Base-by-base conservation (phyloP, 2,329 filamentous ascomycete species). In the Diplodia seriata region DNA sequence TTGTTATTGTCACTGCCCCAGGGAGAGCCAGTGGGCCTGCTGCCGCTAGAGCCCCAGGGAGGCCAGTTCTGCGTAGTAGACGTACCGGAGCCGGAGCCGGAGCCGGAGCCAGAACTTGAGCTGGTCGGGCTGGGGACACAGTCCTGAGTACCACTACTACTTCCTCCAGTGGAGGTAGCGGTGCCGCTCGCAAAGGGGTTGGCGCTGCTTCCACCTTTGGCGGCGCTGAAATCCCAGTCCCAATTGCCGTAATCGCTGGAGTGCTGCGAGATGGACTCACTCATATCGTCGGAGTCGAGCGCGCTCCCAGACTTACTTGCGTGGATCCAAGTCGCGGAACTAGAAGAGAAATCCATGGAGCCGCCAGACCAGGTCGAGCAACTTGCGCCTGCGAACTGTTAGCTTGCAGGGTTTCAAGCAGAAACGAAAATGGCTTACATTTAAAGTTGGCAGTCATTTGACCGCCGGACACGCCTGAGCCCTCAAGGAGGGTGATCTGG, bases 401-500 rank as follows among this genome's bases (percentile, higher is more conserved):
- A 61, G 15, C 12, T 6, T 29, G 4, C 18, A 15, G 26, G 3
- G 3, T 2, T 12, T 29, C 4, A 1, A 31, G 9, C 9, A 20
- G n/a, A 40, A 47, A 49, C 51, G 26, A 55, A n/a, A 15, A 31
- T 4, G 6, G 71, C 78, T 69, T 77, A 81, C 86, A 88, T 71
- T 77, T 81, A 26, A 89, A 78, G 72, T 88, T 88, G 18, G 85
- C 86, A 26, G 80, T 81, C 83, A 88, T 86, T 20, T 80, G 77
- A 23, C 83, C 83, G 71, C 84, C 79, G 4, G 76, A 73, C 4
- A 88, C 83, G 2, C 86, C 85, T 3, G 83, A 84, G 3, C 86
- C 86, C 53, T 81, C 84, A 0, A 88, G 78, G 3, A 88, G 71
- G 14, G 80, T 81, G 20, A 85, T 77, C 65, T 84, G 71, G 1